Evolutionary conservation across 2,329 filamentous ascomycete species (phyloP), one percentile per base, ranked within the genome.

Genomic region (Pseudogymnoascus sp.): DNA sequence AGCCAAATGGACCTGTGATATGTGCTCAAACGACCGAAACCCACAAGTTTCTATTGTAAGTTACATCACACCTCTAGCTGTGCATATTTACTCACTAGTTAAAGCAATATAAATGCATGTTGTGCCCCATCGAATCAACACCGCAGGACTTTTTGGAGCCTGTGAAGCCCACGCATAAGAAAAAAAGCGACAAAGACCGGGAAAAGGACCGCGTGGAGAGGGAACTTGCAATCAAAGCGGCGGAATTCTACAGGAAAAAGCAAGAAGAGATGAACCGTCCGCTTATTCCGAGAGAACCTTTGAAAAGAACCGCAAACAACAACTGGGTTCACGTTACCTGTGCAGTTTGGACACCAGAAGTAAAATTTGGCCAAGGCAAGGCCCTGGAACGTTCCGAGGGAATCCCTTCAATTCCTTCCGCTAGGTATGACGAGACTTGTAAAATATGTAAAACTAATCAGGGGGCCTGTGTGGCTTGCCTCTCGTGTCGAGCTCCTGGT

Each of bases 241-340:
- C 87, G 59, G 88, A 93, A n/a, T 87, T 87, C 62, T 96, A 96
- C 74, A 85, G 85, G 41, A 89, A 89, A 72, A 87, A 85, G 71
- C 93, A 99, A 75, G 85, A 91, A 71, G 89, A 93, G 64, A 85
- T 88, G 69, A 91, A 92, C 68, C 89, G 92, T 58, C 93, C 94
- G 1, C 76, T 88, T 36, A 84, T 91, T 66, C 94, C 94, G 25
- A 85, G 94, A 58, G 94, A 97, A 73, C 89, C 94, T 3, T 79
- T 99, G 66, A 99, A 99, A 77, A 86, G 91, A 58, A 99, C 94
- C 0, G 90, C 89, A 3, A 92, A 95, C 72, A 97, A 97, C 76
- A 97, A 97, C 71, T 99, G 94, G 94, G 91, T 97, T 14, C 94
- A 99, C 73, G 91, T 97, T 28, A 88, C 89, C 38, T 99, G 94